phyloP scores from a whole-genome alignment of 768 basidiomycete genomes.

The Russula earlei region DNA sequence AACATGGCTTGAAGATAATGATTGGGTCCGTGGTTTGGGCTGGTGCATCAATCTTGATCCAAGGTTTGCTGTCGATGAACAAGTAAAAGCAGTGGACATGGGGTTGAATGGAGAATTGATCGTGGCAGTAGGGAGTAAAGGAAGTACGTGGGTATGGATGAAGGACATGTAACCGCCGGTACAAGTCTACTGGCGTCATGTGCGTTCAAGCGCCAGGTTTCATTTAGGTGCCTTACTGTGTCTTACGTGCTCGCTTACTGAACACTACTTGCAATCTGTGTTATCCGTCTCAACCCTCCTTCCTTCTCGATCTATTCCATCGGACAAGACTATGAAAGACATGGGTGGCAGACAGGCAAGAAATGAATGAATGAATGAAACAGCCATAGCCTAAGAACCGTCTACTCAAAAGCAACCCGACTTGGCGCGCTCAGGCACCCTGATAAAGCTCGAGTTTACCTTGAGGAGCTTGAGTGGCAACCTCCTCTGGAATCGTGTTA shows the following conservation, averaged over 20 bases:
- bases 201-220: background rate
- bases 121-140: slow-evolving; percentile 10
- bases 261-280: background rate
- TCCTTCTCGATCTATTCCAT: slow-evolving; percentile 1
- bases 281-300: background rate
- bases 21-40: slow-evolving; percentile 3
- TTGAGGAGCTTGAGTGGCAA: no score
- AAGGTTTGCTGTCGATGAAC: background rate
- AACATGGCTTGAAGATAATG: background rate
- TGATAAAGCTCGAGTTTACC: background rate
- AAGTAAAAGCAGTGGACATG: slow-evolving; percentile 13
- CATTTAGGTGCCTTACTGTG: no score
- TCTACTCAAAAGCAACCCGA: background rate
- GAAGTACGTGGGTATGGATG: slow-evolving; percentile 16
- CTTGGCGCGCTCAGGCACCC: slow-evolving; percentile 7
- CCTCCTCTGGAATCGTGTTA: slow-evolving; percentile 10
- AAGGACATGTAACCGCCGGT: background rate
- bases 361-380: background rate
- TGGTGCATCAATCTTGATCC: slow-evolving; percentile 5
- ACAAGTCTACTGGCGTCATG: background rate
- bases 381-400: background rate
- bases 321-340: slow-evolving; percentile 1
- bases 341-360: background rate
- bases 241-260: no score
- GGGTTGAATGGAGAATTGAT: slow-evolving; percentile 8